Evolutionary conservation across 2,329 filamentous ascomycete species (phyloP).

Genomic region (Hysterium pulicare): DNA sequence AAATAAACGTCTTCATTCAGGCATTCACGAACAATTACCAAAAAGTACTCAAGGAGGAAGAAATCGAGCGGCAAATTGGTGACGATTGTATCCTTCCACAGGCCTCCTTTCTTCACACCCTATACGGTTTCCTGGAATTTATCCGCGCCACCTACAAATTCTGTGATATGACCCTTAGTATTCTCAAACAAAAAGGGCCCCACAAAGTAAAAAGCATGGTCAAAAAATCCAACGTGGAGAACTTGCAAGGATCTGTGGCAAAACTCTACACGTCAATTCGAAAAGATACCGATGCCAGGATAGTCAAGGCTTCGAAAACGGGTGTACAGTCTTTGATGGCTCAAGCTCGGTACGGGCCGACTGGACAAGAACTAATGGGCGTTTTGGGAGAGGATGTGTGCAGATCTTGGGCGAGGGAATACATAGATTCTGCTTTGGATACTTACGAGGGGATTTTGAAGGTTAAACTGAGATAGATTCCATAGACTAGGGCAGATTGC

Average conservation of each 20-base stretch:
- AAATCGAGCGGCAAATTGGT: neutral
- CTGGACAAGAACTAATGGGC: slow-evolving; percentile 18
- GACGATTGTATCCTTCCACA: neutral
- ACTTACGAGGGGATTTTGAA: slow-evolving; percentile 28
- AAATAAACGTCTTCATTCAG: too few species aligned
- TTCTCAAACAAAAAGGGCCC: slow-evolving; percentile 1
- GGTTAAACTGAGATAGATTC: slow-evolving; percentile 33
- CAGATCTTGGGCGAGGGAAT: slow-evolving; percentile 24
- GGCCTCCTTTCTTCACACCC: neutral
- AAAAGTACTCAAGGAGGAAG: too few species aligned
- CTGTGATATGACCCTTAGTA: neutral
- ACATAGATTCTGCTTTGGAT: slow-evolving; percentile 29
- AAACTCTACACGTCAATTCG: slow-evolving; percentile 3
- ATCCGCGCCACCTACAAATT: slow-evolving; percentile 2
- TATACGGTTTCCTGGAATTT: neutral
- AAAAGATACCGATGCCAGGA: slow-evolving; percentile 3
- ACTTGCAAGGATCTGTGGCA: slow-evolving; percentile 1
- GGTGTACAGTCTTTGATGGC: slow-evolving; percentile 20
- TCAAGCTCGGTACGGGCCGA: slow-evolving; percentile 19
- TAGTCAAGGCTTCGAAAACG: slow-evolving; percentile 16
- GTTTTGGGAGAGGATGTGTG: slow-evolving; percentile 22
- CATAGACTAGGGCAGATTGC: too few species aligned
- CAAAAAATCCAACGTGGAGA: slow-evolving; percentile 1
- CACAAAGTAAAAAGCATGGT: slow-evolving; percentile 3
- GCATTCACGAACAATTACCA: too few species aligned